A percentile compares a stretch with the other conserved stretches of the same genome.
phyloP scores from a whole-genome alignment of 2,329 filamentous ascomycete species.

The Aspergillus sp. region DNA sequence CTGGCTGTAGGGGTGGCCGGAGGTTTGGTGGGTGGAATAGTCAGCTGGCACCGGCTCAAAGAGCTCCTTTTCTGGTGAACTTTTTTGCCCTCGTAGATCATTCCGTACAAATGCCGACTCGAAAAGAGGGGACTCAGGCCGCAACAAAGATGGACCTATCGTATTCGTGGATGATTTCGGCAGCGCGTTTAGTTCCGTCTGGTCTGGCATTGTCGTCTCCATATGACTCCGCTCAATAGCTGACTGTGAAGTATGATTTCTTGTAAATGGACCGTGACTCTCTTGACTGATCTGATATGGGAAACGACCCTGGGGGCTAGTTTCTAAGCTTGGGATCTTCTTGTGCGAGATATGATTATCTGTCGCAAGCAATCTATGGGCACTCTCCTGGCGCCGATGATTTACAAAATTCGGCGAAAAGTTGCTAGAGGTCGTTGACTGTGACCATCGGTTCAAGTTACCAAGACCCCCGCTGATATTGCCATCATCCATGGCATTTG shows the following conservation, averaged over 20 bases:
- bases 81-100: slow-evolving; percentile 9
- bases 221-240: background rate
- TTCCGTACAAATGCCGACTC: slow-evolving; percentile 6
- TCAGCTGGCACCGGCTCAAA: slow-evolving; percentile 2
- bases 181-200: background rate
- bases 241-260: slow-evolving; percentile 6
- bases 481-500: slow-evolving; percentile 18
- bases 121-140: slow-evolving; percentile 22
- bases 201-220: background rate
- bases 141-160: slow-evolving; percentile 1
- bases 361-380: slow-evolving; percentile 25
- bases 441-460: slow-evolving; percentile 59
- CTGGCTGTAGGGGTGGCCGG: slow-evolving; percentile 16
- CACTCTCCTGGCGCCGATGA: slow-evolving; percentile 23
- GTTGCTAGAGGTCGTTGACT: slow-evolving; percentile 54
- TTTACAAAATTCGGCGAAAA: slow-evolving; percentile 24
- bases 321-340: slow-evolving; percentile 14
- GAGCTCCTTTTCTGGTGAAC: background rate
- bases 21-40: slow-evolving; percentile 2
- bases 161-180: slow-evolving; percentile 3
- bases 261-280: background rate
- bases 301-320: slow-evolving; percentile 4
- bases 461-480: slow-evolving; percentile 47
- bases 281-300: slow-evolving; percentile 5
- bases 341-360: slow-evolving; percentile 20